Base-by-base conservation (phyloP, 2,329 filamentous ascomycete species). In the Davidsoniella neocaledoniae region DNA sequence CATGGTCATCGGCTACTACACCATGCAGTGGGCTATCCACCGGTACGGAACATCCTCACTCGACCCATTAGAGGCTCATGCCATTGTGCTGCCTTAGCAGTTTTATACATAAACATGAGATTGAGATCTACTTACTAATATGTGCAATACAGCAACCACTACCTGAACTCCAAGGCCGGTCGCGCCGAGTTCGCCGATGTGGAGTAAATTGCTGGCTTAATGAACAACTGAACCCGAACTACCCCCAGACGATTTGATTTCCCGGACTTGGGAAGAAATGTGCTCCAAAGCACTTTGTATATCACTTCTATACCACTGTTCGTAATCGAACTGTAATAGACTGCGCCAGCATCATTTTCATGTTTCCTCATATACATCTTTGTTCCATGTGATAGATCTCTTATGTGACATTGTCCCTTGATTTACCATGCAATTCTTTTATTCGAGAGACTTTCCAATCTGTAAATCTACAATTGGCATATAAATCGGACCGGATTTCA, bases 1-100 rank as follows among this genome's bases (percentile, higher is more conserved):
- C 38, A 69, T 94, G 58, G 60, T 91, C 56, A 66, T 73, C 58
- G 87, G 76, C 57, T 98, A 96, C 72, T 78, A 80, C 63, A 63
- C 78, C 57, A 84, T 96, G 81, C 69, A 83, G 64, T 98, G 91
- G 91, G 90, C 91, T 57, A 81, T 77, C 61, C 81, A 94, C 70
- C 79, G 80, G 91, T 96, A 76, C 59, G 79, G 69, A 19, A 17
- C 4, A 2, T 36, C n/a, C 16, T 21, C 10, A 3, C 37, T 43
- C 8, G 1, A 14, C 2, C n/a, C 21, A 19, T 9, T 36, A 6
- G 17, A 26, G 5, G n/a, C 1, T 10, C 5, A 10, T 40, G 21
- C 17, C 4, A 29, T 8, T 29, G n/a, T 16, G 19, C 21, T 14
- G 9, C 4, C 14, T 36, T 37, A 12, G 8, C 16, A 14, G 8